Evolutionary conservation across 2,329 filamentous ascomycete genomes (phyloP).

Genomic region (Trichoderma sp.): DNA sequence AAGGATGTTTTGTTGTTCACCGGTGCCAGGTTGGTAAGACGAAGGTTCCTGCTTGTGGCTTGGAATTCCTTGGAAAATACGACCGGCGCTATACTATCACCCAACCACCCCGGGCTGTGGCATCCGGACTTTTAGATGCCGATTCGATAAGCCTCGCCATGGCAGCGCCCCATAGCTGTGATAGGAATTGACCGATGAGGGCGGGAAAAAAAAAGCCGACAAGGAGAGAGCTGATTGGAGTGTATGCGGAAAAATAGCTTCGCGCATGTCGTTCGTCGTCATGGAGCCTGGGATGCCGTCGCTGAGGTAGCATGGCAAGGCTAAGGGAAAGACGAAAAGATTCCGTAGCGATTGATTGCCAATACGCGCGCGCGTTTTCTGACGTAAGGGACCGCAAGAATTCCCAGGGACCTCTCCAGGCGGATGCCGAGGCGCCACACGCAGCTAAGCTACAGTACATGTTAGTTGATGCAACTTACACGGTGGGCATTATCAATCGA

Average conservation of each 20-base stretch:
- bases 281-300: not conserved
- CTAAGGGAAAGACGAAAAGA: not conserved
- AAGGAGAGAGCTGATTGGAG: not conserved
- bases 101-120: not conserved
- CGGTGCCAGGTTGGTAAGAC: not conserved
- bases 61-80: not conserved
- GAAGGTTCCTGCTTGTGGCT: not conserved
- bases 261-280: too few relatives aligned
- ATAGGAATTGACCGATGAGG: not conserved
- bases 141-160: constrained; percentile 13
- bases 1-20: not conserved
- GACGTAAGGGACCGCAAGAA: constrained; percentile 8
- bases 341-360: constrained; percentile 3
- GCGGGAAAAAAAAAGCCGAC: not conserved
- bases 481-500: not conserved
- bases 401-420: not conserved
- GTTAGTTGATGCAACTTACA: too few relatives aligned
- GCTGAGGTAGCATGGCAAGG: not conserved
- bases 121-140: not conserved
- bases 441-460: constrained; percentile 8
- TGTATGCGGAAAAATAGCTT: not conserved
- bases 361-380: constrained; percentile 21
- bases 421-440: constrained; percentile 3
- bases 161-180: constrained; percentile 8
- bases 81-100: not conserved